Evolutionary conservation across 73 alveolate genomes (phyloP).

Genomic region (Stentor coeruleus): DNA sequence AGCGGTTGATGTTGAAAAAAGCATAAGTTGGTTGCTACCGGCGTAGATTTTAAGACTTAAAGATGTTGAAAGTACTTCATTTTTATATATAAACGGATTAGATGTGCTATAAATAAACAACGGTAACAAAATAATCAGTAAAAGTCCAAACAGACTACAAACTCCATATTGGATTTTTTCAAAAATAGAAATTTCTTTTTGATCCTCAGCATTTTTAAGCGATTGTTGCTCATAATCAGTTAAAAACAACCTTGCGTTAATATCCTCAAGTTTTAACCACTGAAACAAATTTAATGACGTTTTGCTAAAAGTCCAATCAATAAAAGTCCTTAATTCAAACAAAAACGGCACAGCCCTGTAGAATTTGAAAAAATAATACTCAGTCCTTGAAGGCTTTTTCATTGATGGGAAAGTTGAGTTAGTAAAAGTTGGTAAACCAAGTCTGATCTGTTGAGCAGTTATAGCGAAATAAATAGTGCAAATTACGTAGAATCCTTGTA

Average conservation of each 20-base stretch:
- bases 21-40: too few relatives aligned
- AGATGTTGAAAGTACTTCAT: too few relatives aligned
- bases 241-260: slow-evolving; percentile 63
- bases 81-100: too few relatives aligned
- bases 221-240: slow-evolving; percentile 53
- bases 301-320: slow-evolving; percentile 86
- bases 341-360: slow-evolving; percentile 74
- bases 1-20: too few relatives aligned
- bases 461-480: slow-evolving; percentile 70
- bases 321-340: slow-evolving; percentile 75
- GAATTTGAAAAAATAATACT: slow-evolving; percentile 45
- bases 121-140: slow-evolving; percentile 78
- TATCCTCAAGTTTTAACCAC: slow-evolving; percentile 85
- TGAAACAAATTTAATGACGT: slow-evolving; percentile 81
- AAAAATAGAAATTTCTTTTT: slow-evolving; percentile 46
- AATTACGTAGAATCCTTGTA: slow-evolving; percentile 65
- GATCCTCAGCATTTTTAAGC: slow-evolving; percentile 45
- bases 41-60: too few relatives aligned
- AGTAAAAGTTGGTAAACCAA: slow-evolving; percentile 85
- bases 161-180: slow-evolving; percentile 63
- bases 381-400: slow-evolving; percentile 47
- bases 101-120: slow-evolving; percentile 67
- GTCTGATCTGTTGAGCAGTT: slow-evolving; percentile 77
- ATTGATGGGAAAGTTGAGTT: slow-evolving; percentile 70
- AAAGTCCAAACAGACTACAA: slow-evolving; percentile 48